Evolutionary conservation across 225 moss, liverwort and hornwort species (phyloP).

Genomic region (Pleurozium schreberi): DNA sequence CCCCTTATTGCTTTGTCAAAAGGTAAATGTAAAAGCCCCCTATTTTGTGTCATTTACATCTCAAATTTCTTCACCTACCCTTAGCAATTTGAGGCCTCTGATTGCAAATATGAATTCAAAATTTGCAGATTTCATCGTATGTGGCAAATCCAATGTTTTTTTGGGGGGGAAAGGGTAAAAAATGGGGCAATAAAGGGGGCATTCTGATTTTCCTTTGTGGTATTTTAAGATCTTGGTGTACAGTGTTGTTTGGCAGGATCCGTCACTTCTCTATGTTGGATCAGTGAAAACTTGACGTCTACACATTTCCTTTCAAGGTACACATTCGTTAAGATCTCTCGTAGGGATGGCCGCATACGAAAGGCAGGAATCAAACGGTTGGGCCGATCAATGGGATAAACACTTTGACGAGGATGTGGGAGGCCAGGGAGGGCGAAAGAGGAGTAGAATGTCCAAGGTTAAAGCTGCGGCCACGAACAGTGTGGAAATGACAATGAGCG

Average conservation of each 20-base stretch:
- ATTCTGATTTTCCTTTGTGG: no score
- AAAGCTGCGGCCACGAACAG: constrained; percentile 72
- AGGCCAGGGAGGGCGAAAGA: constrained; percentile 31
- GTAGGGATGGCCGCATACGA: constrained; percentile 27
- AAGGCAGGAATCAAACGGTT: constrained; percentile 54
- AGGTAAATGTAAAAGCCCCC: no score
- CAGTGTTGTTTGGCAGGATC: constrained; percentile 18
- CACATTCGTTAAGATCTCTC: not conserved
- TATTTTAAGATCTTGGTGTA: not conserved
- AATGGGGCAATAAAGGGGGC: no score
- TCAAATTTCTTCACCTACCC: no score
- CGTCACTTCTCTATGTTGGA: not conserved
- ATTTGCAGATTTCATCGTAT: no score
- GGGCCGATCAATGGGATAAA: constrained; percentile 90
- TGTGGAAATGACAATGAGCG: constrained; percentile 66
- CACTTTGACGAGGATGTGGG: constrained; percentile 54
- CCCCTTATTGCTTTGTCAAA: no score
- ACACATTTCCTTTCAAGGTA: not conserved
- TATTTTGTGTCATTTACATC: no score
- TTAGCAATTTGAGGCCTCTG: no score
- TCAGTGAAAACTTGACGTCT: not conserved
- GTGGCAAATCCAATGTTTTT: no score
- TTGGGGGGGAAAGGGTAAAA: no score
- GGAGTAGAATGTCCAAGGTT: constrained; percentile 72
- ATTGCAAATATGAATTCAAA: no score